Percentiles rank a stretch among this genome's conserved stretches.
Conservation (phyloP, 2,329 filamentous ascomycete species). For the Colletotrichum brevisporum region DNA sequence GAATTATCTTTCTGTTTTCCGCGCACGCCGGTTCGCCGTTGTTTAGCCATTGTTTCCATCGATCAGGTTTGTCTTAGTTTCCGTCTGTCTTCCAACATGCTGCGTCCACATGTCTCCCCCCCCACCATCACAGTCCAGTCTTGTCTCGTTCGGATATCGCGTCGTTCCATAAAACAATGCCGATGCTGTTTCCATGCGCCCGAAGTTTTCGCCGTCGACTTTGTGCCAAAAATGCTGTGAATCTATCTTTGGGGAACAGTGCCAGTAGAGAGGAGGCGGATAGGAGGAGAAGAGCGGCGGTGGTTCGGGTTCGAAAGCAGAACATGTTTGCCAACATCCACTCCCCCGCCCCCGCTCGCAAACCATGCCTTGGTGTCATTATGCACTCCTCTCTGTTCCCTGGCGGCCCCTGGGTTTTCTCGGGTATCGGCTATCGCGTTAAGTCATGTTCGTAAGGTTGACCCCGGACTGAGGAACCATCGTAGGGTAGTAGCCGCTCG, state of each 20-base stretch:
- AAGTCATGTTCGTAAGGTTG: slow-evolving; percentile 54
- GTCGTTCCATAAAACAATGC: slow-evolving; percentile 7
- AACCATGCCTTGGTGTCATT: neutral
- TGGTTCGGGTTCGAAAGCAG: neutral
- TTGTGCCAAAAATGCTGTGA: slow-evolving; percentile 14
- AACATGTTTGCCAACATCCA: neutral
- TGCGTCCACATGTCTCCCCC: neutral
- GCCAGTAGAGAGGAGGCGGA: neutral
- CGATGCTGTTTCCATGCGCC: slow-evolving; percentile 18
- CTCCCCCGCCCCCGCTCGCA: neutral
- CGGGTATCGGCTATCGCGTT: slow-evolving; percentile 27
- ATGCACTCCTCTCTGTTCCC: too few species aligned
- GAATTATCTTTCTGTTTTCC: slow-evolving; percentile 24
- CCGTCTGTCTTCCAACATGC: slow-evolving; percentile 6
- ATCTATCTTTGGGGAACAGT: slow-evolving; percentile 10
- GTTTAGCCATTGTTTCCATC: slow-evolving; percentile 6
- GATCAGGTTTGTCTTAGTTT: neutral
- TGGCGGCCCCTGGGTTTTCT: neutral
- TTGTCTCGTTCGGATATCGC: slow-evolving; percentile 22
- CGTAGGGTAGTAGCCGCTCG: slow-evolving; percentile 68
- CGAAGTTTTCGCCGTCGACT: slow-evolving; percentile 12
- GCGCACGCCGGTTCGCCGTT: slow-evolving; percentile 33
- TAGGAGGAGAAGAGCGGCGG: too few species aligned
- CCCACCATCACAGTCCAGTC: too few species aligned
- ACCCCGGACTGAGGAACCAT: slow-evolving; percentile 63